Base-by-base conservation (phyloP, 495 filamentous ascomycete species). In the Penicillium mononematosum region DNA sequence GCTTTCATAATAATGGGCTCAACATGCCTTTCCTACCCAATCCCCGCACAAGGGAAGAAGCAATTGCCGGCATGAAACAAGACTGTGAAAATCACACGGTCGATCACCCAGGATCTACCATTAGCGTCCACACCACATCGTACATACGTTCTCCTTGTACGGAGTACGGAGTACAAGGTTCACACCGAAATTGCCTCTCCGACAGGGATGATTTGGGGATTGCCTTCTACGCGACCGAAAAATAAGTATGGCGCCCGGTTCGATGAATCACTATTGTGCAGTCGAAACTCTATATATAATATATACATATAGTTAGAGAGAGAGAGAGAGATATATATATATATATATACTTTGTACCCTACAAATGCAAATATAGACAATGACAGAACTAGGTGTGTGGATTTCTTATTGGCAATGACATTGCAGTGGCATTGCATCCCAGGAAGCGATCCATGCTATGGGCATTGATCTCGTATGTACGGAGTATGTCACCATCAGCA, bases 21-120 rank as follows among this genome's bases (percentile, higher is more conserved):
- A 44, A 44, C 17, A 44, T 17, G 17, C 22, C 27, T 11, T 22
- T 19, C 32, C 56, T 24, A 53, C 17, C 45, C 58, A 59, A 59
- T 49, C 34, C 20, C 38, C 27, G 38, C 45, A 48, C 34, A 22
- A 39, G 24, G 60, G 57, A 60, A 66, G 36, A 60, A 56, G 11
- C 50, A 44, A 66, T 60, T 66, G 50, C 63, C 63, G 63, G 29
- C 45, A 48, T 50, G 24, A 25, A 29, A 51, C 52, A 27, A 11
- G 31, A 27, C 31, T 7, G 20, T 29, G 44, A 29, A 36, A 36
- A 50, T 38, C 58, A 48, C 46, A 24, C 43, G 31, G 56, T 59
- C 58, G 59, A 63, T 68, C 63, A 61, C 44, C 43, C 27, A 60
- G 65, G 63, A 68, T 68, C 63, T 59, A 44, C 66, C 60, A 42